These are phyloP conservation scores for Colletotrichum phormii DNA, from an alignment of 2,329 filamentous ascomycete species.

Conservation along the genomic window DNA sequence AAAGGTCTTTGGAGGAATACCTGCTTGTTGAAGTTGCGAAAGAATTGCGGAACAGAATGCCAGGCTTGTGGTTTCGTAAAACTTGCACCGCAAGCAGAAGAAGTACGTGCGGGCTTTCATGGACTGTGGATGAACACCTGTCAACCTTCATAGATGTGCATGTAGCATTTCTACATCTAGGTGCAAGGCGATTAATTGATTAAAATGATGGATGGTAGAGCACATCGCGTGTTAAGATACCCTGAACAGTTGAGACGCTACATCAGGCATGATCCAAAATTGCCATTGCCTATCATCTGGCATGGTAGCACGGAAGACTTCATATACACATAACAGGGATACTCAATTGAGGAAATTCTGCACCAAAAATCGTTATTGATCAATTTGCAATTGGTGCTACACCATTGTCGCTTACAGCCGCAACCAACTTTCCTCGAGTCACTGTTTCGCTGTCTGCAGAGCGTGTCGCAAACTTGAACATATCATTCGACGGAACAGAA, in stretches of 20 bases:
- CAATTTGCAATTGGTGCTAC: neutral
- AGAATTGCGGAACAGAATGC: neutral
- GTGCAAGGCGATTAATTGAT: neutral
- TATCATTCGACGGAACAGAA: slow-evolving; percentile 44
- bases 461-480: slow-evolving; percentile 41
- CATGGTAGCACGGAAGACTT: neutral
- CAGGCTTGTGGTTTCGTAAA: neutral
- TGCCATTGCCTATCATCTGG: neutral
- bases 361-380: neutral
- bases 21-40: neutral
- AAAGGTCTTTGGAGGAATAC: neutral
- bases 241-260: too few species aligned
- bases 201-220: neutral
- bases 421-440: neutral
- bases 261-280: neutral
- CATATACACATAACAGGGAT: neutral
- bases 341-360: neutral
- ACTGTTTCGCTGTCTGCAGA: neutral
- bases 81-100: too few species aligned
- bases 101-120: neutral
- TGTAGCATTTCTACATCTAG: neutral
- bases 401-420: neutral
- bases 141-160: neutral
- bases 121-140: neutral
- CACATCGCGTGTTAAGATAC: too few species aligned